Evolutionary conservation across 805 yeast genomes (phyloP).

Genomic region (Ogataea neopini): DNA sequence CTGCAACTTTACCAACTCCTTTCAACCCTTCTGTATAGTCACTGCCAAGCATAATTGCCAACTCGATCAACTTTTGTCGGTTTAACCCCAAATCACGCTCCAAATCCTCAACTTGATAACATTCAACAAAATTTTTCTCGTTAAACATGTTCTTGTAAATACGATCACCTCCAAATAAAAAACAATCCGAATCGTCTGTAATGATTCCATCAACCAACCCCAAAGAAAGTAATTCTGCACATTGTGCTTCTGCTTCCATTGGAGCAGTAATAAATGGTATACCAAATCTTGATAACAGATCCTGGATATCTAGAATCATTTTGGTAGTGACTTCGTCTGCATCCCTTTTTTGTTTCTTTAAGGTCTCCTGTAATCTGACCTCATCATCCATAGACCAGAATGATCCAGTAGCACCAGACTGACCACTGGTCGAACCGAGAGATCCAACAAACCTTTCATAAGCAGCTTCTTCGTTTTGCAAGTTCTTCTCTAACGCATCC

Average conservation of each 20-base stretch:
- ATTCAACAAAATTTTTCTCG: conserved; percentile 89
- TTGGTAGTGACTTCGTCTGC: conserved; percentile 85
- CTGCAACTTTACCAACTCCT: conserved; percentile 92
- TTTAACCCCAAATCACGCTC: conserved; percentile 62
- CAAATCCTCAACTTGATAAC: conserved; percentile 64
- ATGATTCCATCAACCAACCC: conserved; percentile 90
- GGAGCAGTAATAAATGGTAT: conserved; percentile 96
- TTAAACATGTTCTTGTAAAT: conserved; percentile 93
- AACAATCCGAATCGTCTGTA: conserved; percentile 97
- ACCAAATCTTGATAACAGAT: conserved; percentile 81
- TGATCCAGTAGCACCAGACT: conserved; percentile 10
- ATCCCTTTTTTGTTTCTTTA: conserved; percentile 73
- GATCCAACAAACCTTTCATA: conserved; percentile 60
- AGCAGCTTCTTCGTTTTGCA: conserved; percentile 71
- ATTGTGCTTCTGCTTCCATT: conserved; percentile 99
- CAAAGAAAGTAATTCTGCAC: conserved; percentile 74
- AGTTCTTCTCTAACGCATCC: conserved; percentile 57
- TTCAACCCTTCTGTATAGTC: conserved; percentile 93
- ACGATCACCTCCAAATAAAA: conserved; percentile 82
- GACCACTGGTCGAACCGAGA: conserved; percentile 21
- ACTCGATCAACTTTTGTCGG: conserved; percentile 65
- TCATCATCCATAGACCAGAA: conserved; percentile 42
- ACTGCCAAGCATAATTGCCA: conserved; percentile 87
- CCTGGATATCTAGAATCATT: conserved; percentile 92
- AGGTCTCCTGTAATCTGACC: conserved; percentile 56